Evolutionary conservation across 148 eudicot genomes (phyloP).

Genomic region (Camellia lanceoleosa): DNA sequence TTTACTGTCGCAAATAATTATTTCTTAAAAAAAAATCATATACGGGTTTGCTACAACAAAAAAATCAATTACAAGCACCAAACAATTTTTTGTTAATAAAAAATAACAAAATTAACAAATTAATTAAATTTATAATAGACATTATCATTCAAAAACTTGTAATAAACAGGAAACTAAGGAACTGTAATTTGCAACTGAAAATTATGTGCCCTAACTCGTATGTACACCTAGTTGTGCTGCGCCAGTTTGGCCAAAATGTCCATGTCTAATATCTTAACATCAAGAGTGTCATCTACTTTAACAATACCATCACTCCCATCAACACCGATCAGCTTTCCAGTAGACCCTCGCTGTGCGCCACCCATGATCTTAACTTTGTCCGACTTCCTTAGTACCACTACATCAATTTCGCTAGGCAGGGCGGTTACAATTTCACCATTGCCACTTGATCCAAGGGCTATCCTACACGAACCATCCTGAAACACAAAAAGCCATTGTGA

Average conservation of each 20-base stretch:
- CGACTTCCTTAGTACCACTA: constrained; percentile 68
- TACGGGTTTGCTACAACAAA: no score
- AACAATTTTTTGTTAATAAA: no score
- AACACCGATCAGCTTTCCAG: constrained; percentile 87
- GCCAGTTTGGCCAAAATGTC: constrained; percentile 71
- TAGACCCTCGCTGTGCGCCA: constrained; percentile 77
- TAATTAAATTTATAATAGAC: no score
- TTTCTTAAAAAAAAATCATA: no score
- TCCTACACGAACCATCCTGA: constrained; percentile 86
- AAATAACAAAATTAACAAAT: no score
- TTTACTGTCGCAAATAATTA: no score
- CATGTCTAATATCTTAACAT: constrained; percentile 94
- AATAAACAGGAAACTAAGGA: no score
- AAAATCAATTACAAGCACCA: no score
- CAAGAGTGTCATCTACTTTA: constrained; percentile 78
- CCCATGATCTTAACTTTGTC: constrained; percentile 96
- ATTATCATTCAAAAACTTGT: no score
- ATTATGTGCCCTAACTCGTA: no score
- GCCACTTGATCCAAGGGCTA: constrained; percentile 73
- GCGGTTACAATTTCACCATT: constrained; percentile 57
- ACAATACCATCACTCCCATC: constrained; percentile 95
- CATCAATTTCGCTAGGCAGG: constrained; percentile 63
- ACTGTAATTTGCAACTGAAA: no score
- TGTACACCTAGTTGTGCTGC: constrained; percentile 10
- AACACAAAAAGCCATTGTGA: constrained; percentile 3